These are phyloP conservation scores for Aquanectria penicillioides DNA, from an alignment of 2,329 filamentous ascomycete genomes.

Conservation along the genomic window DNA sequence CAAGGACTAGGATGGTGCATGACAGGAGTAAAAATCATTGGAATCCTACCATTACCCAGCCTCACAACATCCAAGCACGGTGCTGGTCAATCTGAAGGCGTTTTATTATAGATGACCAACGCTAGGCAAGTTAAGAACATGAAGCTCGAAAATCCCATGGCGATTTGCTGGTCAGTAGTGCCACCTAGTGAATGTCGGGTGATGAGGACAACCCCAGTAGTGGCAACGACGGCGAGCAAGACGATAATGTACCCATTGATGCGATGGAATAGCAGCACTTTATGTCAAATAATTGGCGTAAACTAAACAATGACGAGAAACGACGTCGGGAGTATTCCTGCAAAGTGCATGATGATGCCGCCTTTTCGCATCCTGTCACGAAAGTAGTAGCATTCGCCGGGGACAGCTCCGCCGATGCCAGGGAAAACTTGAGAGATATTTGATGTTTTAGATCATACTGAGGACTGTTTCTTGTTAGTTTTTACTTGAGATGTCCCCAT, in stretches of 20 bases:
- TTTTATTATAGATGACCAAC: conserved; percentile 65
- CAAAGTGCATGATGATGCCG: conserved; percentile 58
- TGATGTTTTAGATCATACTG: not conserved
- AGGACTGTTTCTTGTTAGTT: too few relatives aligned
- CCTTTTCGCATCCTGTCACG: not conserved
- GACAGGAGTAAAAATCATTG: not conserved
- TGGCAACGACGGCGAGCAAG: conserved; percentile 56
- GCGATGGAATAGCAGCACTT: conserved; percentile 64
- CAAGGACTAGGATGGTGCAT: not conserved
- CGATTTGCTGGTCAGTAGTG: conserved; percentile 56
- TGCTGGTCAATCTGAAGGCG: conserved; percentile 70
- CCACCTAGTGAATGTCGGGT: conserved; percentile 63
- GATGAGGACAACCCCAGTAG: conserved; percentile 64
- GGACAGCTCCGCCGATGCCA: not conserved
- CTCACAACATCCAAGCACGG: conserved; percentile 69
- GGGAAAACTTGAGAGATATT: not conserved
- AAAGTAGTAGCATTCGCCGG: conserved; percentile 4
- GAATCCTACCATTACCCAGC: conserved; percentile 2
- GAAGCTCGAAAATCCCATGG: conserved; percentile 53
- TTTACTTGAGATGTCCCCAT: too few relatives aligned
- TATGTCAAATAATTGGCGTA: conserved; percentile 57
- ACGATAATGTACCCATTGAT: conserved; percentile 67
- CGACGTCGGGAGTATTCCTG: conserved; percentile 53
- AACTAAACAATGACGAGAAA: conserved; percentile 60
- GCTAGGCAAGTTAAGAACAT: conserved; percentile 54